Percentiles rank a stretch among this genome's conserved stretches.
These are phyloP conservation scores for Lonicera japonica DNA, from an alignment of 129 eudicot species.

Conservation along the genomic window DNA sequence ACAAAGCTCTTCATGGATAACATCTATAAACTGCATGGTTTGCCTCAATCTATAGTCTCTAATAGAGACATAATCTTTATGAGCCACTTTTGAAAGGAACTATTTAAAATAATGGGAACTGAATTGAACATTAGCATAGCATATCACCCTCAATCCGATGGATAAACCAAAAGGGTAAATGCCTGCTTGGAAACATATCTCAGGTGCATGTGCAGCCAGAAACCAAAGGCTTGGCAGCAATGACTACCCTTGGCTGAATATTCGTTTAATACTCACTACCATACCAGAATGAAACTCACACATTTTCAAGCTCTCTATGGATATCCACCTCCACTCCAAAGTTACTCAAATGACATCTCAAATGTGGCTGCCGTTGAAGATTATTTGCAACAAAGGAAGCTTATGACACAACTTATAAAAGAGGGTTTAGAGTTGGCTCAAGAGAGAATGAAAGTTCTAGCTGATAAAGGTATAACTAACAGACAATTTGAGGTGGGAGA, in stretches of 20 bases:
- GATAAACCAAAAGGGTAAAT: neutral
- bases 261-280: neutral
- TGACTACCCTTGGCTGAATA: neutral
- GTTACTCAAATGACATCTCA: neutral
- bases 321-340: neutral
- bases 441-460: conserved; percentile 1
- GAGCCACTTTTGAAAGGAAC: neutral
- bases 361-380: neutral
- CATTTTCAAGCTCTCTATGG: neutral
- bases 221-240: neutral
- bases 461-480: neutral
- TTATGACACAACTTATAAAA: neutral
- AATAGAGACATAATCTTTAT: conserved; percentile 2
- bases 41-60: neutral
- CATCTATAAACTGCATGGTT: conserved; percentile 1
- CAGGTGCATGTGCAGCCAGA: neutral
- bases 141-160: neutral
- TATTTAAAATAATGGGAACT: neutral
- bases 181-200: neutral
- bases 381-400: neutral
- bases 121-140: neutral
- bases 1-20: neutral
- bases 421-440: neutral
- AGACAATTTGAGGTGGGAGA: conserved; percentile 6
- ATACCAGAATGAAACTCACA: neutral